Conservation (phyloP, 768 basidiomycete species). For the Tulasnella calospora region DNA sequence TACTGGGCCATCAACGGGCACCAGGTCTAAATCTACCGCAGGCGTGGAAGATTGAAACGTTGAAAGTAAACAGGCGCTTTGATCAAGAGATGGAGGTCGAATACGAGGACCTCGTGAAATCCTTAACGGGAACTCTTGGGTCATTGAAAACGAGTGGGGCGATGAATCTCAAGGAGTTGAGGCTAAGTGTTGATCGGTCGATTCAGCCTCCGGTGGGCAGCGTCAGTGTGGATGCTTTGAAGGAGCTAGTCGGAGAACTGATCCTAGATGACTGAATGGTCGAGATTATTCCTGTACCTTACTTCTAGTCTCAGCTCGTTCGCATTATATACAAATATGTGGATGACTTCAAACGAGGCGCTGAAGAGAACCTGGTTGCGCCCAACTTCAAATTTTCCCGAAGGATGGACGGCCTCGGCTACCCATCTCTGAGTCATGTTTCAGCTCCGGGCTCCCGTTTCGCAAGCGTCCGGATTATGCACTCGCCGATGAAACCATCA, state of each 20-base stretch:
- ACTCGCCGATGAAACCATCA: too few species aligned
- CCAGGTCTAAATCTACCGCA: background rate
- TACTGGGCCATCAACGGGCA: background rate
- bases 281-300: too few species aligned
- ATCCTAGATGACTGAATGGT: background rate
- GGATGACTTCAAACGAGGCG: too few species aligned
- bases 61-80: background rate
- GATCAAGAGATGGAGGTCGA: background rate
- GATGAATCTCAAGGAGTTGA: background rate
- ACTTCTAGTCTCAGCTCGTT: too few species aligned
- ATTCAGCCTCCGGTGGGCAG: background rate
- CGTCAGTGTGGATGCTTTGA: background rate
- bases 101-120: background rate
- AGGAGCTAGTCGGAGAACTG: background rate
- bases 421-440: too few species aligned
- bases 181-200: background rate
- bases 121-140: background rate
- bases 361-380: too few species aligned
- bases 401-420: too few species aligned
- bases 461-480: too few species aligned
- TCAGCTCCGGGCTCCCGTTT: too few species aligned
- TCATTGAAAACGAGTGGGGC: background rate
- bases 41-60: background rate
- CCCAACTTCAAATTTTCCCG: too few species aligned
- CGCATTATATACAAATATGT: too few species aligned